Base-by-base conservation (phyloP, 495 filamentous ascomycete genomes). In the Penicillium tannophilum region DNA sequence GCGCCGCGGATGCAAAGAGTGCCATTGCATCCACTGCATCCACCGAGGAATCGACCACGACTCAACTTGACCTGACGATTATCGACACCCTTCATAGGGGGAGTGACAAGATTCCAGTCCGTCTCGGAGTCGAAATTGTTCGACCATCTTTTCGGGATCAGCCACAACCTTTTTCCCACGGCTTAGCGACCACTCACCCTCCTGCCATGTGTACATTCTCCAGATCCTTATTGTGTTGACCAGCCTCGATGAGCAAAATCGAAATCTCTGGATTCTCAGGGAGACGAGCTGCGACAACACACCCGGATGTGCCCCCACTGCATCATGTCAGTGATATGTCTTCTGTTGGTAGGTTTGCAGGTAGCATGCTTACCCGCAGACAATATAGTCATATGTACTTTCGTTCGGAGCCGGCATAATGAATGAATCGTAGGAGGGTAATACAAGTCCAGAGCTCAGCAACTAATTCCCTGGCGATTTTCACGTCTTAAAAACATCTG, bases 241-340 rank as follows among this genome's bases (percentile, higher is more conserved):
- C 80, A 26, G 84, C 84, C 65, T 88, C 85, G 51, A 88, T 70
- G 20, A 86, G 68, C 9, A 87, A 73, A 35, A 88, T 70, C 5
- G 61, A 74, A 20, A 84, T 66, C 12, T 77, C 70, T 0, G 79
- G 75, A 16, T 84, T 84, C 44, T 82, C 80, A 6, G 85, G 84
- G 9, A 89, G 76, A 28, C 86, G 81, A 14, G 76, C 81, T n/a
- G 86, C 86, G 14, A 88, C 74, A 5, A 82, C 82, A 55, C 76
- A 79, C 12, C 86, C 86, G 4, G 84, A 78, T 0, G 85, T 88
- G 11, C 86, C 86, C 41, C 85, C 86, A 17, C 82, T 83, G 26
- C 47, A 23, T 4, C 20, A 33, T 33, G 51, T 28, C 46, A 42
- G 10, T 16, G 20, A 45, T 55, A 2, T 19, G 17, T 26, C n/a